Percentiles rank a stretch among this genome's conserved stretches.
Evolutionary conservation across 2,329 filamentous ascomycete genomes (phyloP).

Genomic region (Chrysoporthe puriensis): DNA sequence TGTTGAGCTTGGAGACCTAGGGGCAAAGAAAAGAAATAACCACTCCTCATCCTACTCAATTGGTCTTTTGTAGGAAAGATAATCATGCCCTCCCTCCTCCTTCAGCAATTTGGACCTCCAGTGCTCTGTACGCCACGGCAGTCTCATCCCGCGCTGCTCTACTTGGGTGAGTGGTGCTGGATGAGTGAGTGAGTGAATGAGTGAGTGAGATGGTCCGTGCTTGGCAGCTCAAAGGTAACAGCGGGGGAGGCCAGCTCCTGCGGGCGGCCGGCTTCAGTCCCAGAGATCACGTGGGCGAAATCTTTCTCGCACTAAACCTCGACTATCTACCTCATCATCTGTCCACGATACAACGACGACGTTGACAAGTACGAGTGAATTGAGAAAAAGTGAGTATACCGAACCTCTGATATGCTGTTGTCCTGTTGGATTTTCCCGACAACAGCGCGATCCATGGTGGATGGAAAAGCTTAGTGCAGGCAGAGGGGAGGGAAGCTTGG

Average conservation of each 20-base stretch:
- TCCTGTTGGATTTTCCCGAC: background rate
- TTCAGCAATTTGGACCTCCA: background rate
- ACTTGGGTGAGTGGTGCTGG: background rate
- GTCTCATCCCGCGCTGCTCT: background rate
- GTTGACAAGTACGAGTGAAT: constrained; percentile 27
- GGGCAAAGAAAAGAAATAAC: background rate
- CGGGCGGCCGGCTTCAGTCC: constrained; percentile 6
- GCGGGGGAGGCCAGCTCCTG: constrained; percentile 1
- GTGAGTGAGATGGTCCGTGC: constrained; percentile 22
- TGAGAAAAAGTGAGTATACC: constrained; percentile 26
- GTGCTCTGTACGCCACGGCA: background rate
- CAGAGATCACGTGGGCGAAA: constrained; percentile 28
- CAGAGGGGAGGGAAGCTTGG: constrained; percentile 9
- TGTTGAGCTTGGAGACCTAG: background rate
- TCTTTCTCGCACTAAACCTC: constrained; percentile 24
- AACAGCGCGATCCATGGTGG: background rate
- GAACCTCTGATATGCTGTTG: constrained; percentile 5
- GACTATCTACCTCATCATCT: constrained; percentile 20
- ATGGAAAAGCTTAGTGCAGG: background rate
- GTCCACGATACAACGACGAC: constrained; percentile 21
- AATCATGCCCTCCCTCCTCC: background rate
- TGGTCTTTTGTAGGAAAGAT: background rate
- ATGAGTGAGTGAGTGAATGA: background rate
- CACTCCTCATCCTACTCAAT: background rate
- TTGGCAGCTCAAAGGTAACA: constrained; percentile 1